Percentiles rank a stretch among this genome's conserved stretches.
Evolutionary conservation across 306 rosid species (phyloP).

Genomic region (Quercus dentata): DNA sequence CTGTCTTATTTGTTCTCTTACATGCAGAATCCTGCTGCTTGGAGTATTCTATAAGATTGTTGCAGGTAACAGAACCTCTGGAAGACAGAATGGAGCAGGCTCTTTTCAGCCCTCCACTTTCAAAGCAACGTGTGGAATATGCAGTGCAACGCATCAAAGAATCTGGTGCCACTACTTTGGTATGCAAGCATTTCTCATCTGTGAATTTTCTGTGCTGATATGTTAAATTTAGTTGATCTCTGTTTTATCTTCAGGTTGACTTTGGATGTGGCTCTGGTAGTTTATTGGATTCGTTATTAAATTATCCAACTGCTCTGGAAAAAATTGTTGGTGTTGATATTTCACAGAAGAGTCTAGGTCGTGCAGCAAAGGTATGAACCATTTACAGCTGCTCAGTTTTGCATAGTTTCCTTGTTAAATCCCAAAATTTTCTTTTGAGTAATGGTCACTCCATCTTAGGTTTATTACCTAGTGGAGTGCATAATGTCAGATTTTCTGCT

Average conservation of each 20-base stretch:
- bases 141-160: slow-evolving; percentile 71
- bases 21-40: slow-evolving; percentile 54
- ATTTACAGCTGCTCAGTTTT: slow-evolving; percentile 6
- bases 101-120: slow-evolving; percentile 91
- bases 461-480: background rate
- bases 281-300: slow-evolving; percentile 84
- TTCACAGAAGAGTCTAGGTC: slow-evolving; percentile 75
- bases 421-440: background rate
- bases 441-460: background rate
- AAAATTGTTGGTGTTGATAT: slow-evolving; percentile 89
- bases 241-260: slow-evolving; percentile 63
- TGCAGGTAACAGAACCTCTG: slow-evolving; percentile 68
- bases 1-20: background rate
- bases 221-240: slow-evolving; percentile 29
- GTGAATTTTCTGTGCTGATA: slow-evolving; percentile 7
- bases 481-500: background rate
- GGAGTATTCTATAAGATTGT: slow-evolving; percentile 60
- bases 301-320: slow-evolving; percentile 65
- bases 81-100: slow-evolving; percentile 99
- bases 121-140: slow-evolving; percentile 95
- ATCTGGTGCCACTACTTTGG: slow-evolving; percentile 73
- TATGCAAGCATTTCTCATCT: slow-evolving; percentile 30
- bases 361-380: slow-evolving; percentile 81
- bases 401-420: background rate
- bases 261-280: slow-evolving; percentile 99